A percentile compares a stretch with the other conserved stretches of the same genome.
Evolutionary conservation across 169 alveolate species (phyloP).

Genomic region (Blepharisma undulans): DNA sequence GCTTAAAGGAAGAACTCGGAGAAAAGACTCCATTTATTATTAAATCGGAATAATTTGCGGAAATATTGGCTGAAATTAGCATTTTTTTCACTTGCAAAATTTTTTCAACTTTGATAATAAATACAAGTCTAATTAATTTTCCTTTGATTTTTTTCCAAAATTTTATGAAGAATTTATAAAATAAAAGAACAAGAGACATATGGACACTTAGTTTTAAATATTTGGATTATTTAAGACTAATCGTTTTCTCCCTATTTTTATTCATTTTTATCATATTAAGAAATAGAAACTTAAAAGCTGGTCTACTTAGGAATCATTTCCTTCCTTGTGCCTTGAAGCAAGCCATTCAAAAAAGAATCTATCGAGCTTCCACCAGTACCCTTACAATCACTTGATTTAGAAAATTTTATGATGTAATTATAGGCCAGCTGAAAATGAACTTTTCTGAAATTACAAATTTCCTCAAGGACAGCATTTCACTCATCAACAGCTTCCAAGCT

Average conservation of each 20-base stretch:
- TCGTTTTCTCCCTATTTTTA: not conserved
- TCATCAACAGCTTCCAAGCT: not conserved
- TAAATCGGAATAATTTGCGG: not conserved
- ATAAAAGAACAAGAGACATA: too few relatives aligned
- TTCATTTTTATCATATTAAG: too few relatives aligned
- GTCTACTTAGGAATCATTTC: not conserved
- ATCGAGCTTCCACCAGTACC: not conserved
- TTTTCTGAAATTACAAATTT: not conserved
- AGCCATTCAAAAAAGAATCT: not conserved
- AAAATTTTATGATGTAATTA: not conserved
- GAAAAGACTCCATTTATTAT: conserved; percentile 2
- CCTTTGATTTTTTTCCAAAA: not conserved
- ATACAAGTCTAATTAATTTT: not conserved
- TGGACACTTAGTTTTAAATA: too few relatives aligned
- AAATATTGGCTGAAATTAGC: not conserved
- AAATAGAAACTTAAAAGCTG: not conserved
- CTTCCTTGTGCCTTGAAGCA: not conserved
- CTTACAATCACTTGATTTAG: not conserved
- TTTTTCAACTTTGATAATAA: too few relatives aligned
- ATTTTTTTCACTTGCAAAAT: too few relatives aligned
- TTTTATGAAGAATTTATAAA: too few relatives aligned
- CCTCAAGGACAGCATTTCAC: not conserved
- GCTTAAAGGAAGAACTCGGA: conserved; percentile 25
- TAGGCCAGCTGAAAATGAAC: not conserved
- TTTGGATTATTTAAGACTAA: not conserved